Percentiles rank a stretch among this genome's conserved stretches.
These are phyloP conservation scores for Populus simonii DNA, from an alignment of 345 rosid species.

Conservation along the genomic window DNA sequence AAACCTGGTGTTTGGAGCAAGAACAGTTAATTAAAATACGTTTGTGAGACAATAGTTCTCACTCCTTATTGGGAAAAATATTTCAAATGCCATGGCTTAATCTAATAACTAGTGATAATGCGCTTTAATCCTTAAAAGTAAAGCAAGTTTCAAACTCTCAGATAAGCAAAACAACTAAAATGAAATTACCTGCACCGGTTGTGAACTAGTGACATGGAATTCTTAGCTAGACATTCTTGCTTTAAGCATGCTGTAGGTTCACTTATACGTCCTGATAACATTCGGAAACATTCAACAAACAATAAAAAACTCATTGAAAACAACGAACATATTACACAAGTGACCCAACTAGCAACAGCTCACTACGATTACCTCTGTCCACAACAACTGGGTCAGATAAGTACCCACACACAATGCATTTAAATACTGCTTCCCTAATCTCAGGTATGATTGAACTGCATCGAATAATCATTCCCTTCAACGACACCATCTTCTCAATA, in stretches of 20 bases:
- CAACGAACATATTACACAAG: background rate
- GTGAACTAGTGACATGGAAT: slow-evolving; percentile 81
- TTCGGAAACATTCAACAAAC: slow-evolving; percentile 12
- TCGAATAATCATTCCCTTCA: slow-evolving; percentile 93
- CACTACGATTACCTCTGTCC: slow-evolving; percentile 72
- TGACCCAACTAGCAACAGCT: slow-evolving; percentile 5
- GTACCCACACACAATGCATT: slow-evolving; percentile 85
- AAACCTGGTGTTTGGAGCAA: slow-evolving; percentile 48
- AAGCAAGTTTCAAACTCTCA: background rate
- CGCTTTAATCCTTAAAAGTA: background rate
- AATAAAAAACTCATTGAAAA: background rate
- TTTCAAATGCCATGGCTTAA: background rate
- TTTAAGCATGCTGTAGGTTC: slow-evolving; percentile 78
- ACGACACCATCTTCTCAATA: slow-evolving; percentile 93
- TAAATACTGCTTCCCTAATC: slow-evolving; percentile 90
- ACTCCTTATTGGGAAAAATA: no score
- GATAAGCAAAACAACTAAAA: slow-evolving; percentile 1
- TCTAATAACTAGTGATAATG: background rate
- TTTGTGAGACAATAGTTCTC: background rate
- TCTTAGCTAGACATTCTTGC: slow-evolving; percentile 84
- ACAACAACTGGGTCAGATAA: slow-evolving; percentile 80
- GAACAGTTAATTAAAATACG: background rate
- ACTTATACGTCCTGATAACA: slow-evolving; percentile 59
- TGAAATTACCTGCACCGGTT: slow-evolving; percentile 80
- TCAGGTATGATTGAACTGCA: slow-evolving; percentile 95